Evolutionary conservation across 2,329 filamentous ascomycete species (phyloP).

Genomic region (Dendryphion nanum): DNA sequence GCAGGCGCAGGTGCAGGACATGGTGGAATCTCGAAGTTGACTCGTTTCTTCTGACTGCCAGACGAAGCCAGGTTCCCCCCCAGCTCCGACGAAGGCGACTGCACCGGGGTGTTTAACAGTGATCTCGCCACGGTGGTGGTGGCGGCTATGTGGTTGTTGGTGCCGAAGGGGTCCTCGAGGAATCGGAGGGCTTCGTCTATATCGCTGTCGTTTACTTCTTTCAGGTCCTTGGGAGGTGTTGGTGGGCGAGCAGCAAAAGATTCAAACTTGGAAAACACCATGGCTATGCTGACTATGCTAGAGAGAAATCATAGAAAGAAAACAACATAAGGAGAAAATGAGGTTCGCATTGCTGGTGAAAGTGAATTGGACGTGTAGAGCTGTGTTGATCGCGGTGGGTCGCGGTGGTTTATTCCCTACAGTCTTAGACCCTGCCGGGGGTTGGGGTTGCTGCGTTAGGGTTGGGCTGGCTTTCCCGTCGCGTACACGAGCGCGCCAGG

Average conservation of each 20-base stretch:
- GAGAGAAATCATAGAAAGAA: slow-evolving; percentile 20
- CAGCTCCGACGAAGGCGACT: slow-evolving; percentile 45
- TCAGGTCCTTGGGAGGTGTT: slow-evolving; percentile 53
- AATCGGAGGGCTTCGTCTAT: slow-evolving; percentile 43
- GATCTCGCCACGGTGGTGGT: slow-evolving; percentile 5
- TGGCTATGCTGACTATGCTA: slow-evolving; percentile 42
- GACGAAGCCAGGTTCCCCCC: slow-evolving; percentile 29
- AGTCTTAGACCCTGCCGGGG: no score
- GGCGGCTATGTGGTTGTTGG: slow-evolving; percentile 9
- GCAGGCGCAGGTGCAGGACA: slow-evolving; percentile 48
- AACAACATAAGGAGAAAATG: slow-evolving; percentile 14
- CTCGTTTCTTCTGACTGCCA: slow-evolving; percentile 43
- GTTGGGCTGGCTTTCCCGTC: no score
- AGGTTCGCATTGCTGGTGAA: slow-evolving; percentile 25
- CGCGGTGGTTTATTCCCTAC: no score
- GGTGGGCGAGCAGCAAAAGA: slow-evolving; percentile 53
- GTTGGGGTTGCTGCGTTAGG: no score
- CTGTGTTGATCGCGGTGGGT: no score
- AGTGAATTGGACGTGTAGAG: no score
- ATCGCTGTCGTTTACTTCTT: slow-evolving; percentile 35
- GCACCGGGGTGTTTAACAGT: slow-evolving; percentile 38
- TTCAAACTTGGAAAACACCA: slow-evolving; percentile 44
- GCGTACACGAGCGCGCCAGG: no score
- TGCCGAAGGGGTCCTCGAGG: slow-evolving; percentile 42
- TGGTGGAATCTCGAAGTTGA: slow-evolving; percentile 44